Evolutionary conservation across 2,329 filamentous ascomycete genomes (phyloP).

Genomic region (Fusarium albidum): DNA sequence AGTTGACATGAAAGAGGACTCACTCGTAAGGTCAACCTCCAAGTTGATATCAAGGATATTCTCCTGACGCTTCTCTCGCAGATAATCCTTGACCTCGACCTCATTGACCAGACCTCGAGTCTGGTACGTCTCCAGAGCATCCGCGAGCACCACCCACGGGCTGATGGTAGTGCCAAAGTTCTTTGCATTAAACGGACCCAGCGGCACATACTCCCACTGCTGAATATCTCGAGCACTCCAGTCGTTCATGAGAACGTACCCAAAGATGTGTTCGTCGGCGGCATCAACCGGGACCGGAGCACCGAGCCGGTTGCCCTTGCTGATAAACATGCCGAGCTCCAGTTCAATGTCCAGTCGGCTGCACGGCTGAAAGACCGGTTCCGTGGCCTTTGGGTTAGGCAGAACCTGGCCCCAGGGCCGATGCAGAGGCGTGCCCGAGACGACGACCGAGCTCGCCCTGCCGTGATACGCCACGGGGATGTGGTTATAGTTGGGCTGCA

Average conservation of each 20-base stretch:
- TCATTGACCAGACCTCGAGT: constrained; percentile 43
- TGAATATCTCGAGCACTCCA: constrained; percentile 72
- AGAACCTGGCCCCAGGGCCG: constrained; percentile 80
- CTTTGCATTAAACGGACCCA: constrained; percentile 71
- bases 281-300: constrained; percentile 68
- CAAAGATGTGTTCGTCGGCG: constrained; percentile 76
- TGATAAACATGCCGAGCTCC: constrained; percentile 79
- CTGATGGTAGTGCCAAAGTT: constrained; percentile 67
- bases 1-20: constrained; percentile 20
- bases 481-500: constrained; percentile 84
- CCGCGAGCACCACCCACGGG: constrained; percentile 69
- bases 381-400: constrained; percentile 50
- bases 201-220: constrained; percentile 65
- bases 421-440: constrained; percentile 75
- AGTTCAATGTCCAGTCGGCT: constrained; percentile 76
- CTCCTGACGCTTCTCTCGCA: constrained; percentile 62
- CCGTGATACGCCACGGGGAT: constrained; percentile 84
- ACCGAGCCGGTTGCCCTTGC: constrained; percentile 71
- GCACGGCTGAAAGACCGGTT: constrained; percentile 66
- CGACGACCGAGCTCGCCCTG: constrained; percentile 76
- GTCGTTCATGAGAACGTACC: constrained; percentile 71
- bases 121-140: constrained; percentile 56
- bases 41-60: constrained; percentile 49
- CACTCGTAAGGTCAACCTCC: constrained; percentile 49
- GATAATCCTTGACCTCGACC: constrained; percentile 46